These are phyloP conservation scores for Deuterostichococcus epilithicus DNA, from an alignment of 139 green algal genomes.

Conservation along the genomic window DNA sequence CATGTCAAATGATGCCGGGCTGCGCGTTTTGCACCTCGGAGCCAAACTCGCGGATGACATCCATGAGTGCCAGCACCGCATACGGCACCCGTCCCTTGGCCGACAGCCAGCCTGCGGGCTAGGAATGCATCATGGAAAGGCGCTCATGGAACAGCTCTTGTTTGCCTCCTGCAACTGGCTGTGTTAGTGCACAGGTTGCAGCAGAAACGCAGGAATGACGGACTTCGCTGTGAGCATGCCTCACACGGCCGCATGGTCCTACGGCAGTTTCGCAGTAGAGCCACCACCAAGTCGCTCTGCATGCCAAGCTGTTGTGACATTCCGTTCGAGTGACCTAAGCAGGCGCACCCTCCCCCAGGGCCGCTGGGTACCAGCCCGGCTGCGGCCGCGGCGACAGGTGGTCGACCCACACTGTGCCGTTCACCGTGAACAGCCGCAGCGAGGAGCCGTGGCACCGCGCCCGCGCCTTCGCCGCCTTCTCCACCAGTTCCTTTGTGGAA, in stretches of 20 bases:
- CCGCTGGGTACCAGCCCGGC: background rate
- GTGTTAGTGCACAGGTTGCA: no score
- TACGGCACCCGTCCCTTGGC: slow-evolving; percentile 44
- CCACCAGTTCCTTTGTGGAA: background rate
- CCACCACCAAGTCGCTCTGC: no score
- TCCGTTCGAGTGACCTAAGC: no score
- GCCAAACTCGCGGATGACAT: slow-evolving; percentile 29
- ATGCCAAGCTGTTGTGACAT: no score
- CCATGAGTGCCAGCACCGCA: slow-evolving; percentile 29
- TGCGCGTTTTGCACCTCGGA: slow-evolving; percentile 39
- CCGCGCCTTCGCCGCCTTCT: background rate
- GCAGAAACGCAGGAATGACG: no score
- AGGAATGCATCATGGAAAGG: no score
- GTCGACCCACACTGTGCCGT: background rate
- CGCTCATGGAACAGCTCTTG: background rate
- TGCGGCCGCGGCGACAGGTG: background rate
- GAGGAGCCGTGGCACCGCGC: background rate
- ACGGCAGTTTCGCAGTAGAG: no score
- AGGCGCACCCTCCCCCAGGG: background rate
- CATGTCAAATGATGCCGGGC: no score
- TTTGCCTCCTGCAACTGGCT: no score
- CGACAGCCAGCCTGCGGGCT: slow-evolving; percentile 9
- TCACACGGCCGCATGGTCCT: background rate
- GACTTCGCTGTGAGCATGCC: background rate
- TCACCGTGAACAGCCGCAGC: background rate